Evolutionary conservation across 2,329 filamentous ascomycete genomes (phyloP).

Genomic region (Diaporthe sp.): DNA sequence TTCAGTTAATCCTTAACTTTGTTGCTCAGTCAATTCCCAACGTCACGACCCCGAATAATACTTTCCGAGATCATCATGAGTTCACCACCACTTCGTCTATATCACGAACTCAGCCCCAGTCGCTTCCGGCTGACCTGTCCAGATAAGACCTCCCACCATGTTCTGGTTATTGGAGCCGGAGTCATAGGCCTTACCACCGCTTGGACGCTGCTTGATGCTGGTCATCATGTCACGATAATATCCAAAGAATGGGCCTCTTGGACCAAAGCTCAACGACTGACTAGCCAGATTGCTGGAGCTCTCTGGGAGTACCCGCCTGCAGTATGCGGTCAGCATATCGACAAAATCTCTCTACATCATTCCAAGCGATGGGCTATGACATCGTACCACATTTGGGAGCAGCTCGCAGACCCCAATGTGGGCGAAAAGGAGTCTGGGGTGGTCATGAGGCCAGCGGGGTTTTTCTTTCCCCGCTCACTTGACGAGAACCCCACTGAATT

Average conservation of each 20-base stretch:
- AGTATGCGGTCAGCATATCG: slow-evolving; percentile 10
- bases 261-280: slow-evolving; percentile 17
- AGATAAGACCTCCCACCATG: not conserved
- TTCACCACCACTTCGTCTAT: not conserved
- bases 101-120: slow-evolving; percentile 1
- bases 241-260: slow-evolving; percentile 19
- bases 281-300: slow-evolving; percentile 11
- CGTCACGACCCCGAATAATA: not conserved
- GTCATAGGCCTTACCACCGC: slow-evolving; percentile 20
- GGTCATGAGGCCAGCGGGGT: not conserved
- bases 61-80: not conserved
- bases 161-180: slow-evolving; percentile 31
- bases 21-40: not conserved
- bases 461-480: slow-evolving; percentile 17
- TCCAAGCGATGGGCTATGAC: slow-evolving; percentile 19
- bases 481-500: not conserved
- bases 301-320: slow-evolving; percentile 14
- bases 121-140: not conserved
- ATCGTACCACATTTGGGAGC: slow-evolving; percentile 9
- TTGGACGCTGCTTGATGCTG: slow-evolving; percentile 10
- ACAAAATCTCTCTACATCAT: slow-evolving; percentile 7
- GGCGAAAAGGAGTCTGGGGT: not conserved
- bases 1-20: not conserved
- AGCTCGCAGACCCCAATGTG: not conserved
- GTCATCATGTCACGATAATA: not conserved